Base-by-base conservation (phyloP, 2,329 filamentous ascomycete genomes). In the Helminthosporium solani region DNA sequence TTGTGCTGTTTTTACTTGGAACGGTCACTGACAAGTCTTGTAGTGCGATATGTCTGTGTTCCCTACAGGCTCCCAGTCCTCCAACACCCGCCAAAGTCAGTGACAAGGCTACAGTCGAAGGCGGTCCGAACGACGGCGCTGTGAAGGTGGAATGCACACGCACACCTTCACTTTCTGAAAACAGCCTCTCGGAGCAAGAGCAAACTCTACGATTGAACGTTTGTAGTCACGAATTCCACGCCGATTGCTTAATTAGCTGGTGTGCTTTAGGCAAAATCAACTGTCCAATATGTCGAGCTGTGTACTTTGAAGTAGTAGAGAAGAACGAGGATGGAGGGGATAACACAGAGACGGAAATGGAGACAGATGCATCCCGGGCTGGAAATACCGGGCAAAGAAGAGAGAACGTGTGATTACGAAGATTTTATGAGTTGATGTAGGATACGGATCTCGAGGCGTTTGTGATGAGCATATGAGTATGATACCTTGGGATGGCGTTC, bases 1-100 rank as follows among this genome's bases (percentile, higher is more conserved):
- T 37, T 21, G 3, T 14, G 9, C 11, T 23, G 19, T 20, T 6
- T 5, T 33, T 14, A 14, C 6, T 33, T 25, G 23, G 23, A 6
- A 21, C 34, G 2, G 18, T 7, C 3, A 16, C 48, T 62, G 34
- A 62, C 42, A 18, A 21, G 11, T 11, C 5, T 2, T 6, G 4
- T 42, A 68, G 64, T 46, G 60, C 63, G 16, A 67, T 68, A 40
- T 68, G 63, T 49, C 63, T 68, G 7, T 66, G 60, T 3, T 49
- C 57, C 2, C 52, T 68, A 7, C 47, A 57, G 16, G 50, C 53
- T 12, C 64, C 62, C 2, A 50, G 58, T 7, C 60, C 54, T 1
- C 64, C 64, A 1, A 60, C 61, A 25, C 60, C 64, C 9, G 63
- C 52, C 7, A 59, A 58, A 40, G 39, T 64, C 9, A 40, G 16